Evolutionary conservation across 176 grass and related monocot genomes (phyloP), one percentile per base, ranked within the genome.

Genomic region (Raddia guianensis): DNA sequence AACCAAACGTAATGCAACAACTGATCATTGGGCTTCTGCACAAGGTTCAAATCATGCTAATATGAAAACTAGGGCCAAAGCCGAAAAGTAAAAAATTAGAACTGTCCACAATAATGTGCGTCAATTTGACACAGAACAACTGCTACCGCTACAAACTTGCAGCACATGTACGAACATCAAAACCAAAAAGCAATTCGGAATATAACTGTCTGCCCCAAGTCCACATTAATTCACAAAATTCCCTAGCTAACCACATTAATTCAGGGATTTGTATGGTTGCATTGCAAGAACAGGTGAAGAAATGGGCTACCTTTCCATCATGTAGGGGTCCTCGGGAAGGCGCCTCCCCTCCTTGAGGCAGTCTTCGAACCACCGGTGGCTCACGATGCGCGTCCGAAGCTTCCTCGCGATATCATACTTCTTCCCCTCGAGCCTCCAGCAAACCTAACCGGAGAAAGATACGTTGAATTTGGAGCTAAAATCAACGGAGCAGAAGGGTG

Each of bases 381-480:
- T 98, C 3, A 98, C 83, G 47, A 91, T 68, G 70, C 79, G 65
- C 11, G 88, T 77, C 63, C 75, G 70, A 21, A 86, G 75, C 72
- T 49, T 89, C 82, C 78, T 91, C 35, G 92, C 88, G 34, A 98
- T 77, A 21, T 89, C 82, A 63, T 91, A 92, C 72, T 98, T 98
- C 81, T 92, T 94, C 45, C 95, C 95, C 91, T 94, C 88, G 8
- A 98, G 90, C 79, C 78, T 80, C 92, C 88, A 91, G 50, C 95
- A 98, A 63, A 98, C 92, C 95, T 98, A 73, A 45, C 66, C 40
- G 46, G 12, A 75, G 46, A 75, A 81, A n/a, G 19, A 72, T 58
- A 48, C 63, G 48, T 40, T 68, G 16, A 4, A 72, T 7, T 72
- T 3, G 1, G 49, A 35, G 33, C 55, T 42, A 7, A 34, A 63